Evolutionary conservation across 225 moss, liverwort and hornwort species (phyloP).

Genomic region (Antitrichia curtipendula): DNA sequence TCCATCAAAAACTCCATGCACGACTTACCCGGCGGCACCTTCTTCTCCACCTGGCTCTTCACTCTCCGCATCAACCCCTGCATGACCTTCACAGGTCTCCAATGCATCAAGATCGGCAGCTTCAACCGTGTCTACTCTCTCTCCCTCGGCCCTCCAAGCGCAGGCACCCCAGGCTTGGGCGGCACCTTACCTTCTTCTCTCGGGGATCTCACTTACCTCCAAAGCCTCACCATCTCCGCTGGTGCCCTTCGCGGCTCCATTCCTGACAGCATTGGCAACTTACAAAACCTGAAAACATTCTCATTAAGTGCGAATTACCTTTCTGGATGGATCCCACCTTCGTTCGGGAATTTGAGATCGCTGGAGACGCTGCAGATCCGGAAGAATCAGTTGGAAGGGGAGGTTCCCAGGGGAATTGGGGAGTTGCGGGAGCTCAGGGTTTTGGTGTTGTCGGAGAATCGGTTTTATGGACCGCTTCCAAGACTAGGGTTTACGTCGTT

Average conservation of each 20-base stretch:
- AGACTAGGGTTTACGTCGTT: neutral
- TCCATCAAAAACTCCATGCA: conserved; percentile 16
- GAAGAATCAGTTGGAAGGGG: conserved; percentile 17
- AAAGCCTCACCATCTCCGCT: conserved; percentile 16
- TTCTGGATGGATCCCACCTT: conserved; percentile 8
- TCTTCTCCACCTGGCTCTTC: conserved; percentile 31
- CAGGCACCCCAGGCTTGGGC: conserved; percentile 20
- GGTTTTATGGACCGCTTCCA: conserved; percentile 11
- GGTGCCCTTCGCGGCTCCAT: conserved; percentile 17
- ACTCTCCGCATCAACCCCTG: conserved; percentile 24
- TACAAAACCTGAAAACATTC: conserved; percentile 8
- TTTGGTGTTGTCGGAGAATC: conserved; percentile 28
- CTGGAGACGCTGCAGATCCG: conserved; percentile 30
- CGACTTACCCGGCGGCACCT: conserved; percentile 23
- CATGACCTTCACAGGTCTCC: conserved; percentile 18
- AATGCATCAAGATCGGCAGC: conserved; percentile 12
- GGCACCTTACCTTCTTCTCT: conserved; percentile 4
- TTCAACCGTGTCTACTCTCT: conserved; percentile 24
- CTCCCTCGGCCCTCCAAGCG: conserved; percentile 1
- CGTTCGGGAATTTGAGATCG: neutral
- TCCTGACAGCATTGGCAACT: conserved; percentile 12
- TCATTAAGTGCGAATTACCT: conserved; percentile 19
- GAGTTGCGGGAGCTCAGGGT: neutral
- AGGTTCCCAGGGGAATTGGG: conserved; percentile 4
- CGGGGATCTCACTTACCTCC: conserved; percentile 9